Percentiles rank a stretch among this genome's conserved stretches.
phyloP scores from a whole-genome alignment of 2,329 filamentous ascomycete species.

The Ambrosiella beaveri region DNA sequence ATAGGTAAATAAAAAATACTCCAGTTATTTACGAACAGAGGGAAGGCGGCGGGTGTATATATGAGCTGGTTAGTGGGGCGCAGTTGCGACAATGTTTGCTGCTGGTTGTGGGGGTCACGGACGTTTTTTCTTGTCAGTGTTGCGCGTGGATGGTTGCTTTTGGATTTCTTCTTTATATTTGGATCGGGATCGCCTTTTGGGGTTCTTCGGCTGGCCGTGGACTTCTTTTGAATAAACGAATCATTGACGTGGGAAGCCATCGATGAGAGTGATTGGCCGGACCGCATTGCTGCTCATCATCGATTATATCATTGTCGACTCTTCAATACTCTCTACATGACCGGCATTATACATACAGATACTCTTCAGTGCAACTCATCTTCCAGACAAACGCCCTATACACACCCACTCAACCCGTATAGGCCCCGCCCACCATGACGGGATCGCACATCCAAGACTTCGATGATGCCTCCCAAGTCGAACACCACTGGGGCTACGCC shows the following conservation, averaged over 20 bases:
- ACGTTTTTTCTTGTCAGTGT: not conserved
- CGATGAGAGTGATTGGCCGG: not conserved
- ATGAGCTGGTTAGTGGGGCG: not conserved
- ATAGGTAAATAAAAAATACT: too few species aligned
- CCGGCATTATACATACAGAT: not conserved
- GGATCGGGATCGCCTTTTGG: not conserved
- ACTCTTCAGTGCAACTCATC: not conserved
- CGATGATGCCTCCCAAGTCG: constrained; percentile 20
- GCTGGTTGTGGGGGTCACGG: not conserved
- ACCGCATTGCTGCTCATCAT: not conserved
- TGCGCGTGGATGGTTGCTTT: not conserved
- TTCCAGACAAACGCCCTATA: not conserved
- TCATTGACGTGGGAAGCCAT: not conserved
- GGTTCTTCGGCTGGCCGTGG: not conserved
- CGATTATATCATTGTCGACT: not conserved
- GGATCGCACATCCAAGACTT: constrained; percentile 26
- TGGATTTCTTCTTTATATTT: not conserved
- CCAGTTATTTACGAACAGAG: too few species aligned
- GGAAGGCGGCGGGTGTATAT: not conserved
- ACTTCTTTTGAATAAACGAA: not conserved
- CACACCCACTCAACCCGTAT: too few species aligned
- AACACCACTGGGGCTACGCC: constrained; percentile 32
- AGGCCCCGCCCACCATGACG: not conserved
- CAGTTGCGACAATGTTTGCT: not conserved
- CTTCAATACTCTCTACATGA: not conserved